Conservation (phyloP, 1,139 yeast genomes). For the Blastobotrys buckinghamii region DNA sequence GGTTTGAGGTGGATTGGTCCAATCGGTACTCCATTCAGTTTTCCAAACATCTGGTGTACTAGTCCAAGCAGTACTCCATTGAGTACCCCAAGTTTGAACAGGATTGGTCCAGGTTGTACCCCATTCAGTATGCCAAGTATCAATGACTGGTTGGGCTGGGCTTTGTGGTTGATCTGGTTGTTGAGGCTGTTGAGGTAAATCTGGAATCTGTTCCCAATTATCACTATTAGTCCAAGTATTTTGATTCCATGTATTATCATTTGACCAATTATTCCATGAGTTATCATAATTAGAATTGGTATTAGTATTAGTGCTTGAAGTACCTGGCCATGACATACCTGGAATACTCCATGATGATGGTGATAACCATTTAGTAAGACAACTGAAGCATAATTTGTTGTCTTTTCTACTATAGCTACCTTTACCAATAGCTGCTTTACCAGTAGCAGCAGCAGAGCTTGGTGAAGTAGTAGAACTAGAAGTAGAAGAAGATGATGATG, state of each 20-base stretch:
- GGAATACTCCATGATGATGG: background rate
- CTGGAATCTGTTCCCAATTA: background rate
- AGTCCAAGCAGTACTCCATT: conserved; percentile 1
- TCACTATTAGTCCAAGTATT: background rate
- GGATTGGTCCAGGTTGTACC: conserved; percentile 1
- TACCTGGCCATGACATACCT: background rate
- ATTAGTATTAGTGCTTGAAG: background rate
- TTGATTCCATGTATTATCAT: background rate
- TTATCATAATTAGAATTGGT: background rate
- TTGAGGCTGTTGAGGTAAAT: background rate
- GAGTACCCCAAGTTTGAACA: background rate
- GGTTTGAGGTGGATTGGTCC: background rate
- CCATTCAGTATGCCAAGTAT: background rate
- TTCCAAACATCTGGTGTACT: background rate
- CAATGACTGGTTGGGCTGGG: background rate
- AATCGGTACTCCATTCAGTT: background rate
- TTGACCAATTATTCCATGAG: background rate
- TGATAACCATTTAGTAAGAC: background rate
- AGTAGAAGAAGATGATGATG: background rate
- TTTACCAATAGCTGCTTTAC: background rate
- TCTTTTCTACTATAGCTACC: background rate
- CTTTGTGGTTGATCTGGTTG: background rate
- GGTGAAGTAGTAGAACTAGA: background rate
- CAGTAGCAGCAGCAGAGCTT: background rate
- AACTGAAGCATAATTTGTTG: background rate